A percentile compares a stretch with the other conserved stretches of the same genome.
phyloP scores from a whole-genome alignment of 2,329 filamentous ascomycete genomes.

The Penicillium sp. region DNA sequence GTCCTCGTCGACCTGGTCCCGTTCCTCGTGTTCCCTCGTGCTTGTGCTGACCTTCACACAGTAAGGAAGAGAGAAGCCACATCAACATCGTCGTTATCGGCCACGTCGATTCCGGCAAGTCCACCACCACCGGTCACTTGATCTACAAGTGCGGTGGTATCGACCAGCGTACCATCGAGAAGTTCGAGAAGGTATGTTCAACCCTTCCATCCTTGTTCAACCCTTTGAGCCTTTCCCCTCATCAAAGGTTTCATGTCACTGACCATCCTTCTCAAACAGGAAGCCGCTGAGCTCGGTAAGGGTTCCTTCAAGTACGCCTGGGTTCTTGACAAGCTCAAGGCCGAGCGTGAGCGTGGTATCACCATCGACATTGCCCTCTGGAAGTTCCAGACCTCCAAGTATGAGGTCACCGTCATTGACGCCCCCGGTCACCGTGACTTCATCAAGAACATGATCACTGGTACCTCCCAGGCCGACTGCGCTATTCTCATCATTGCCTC shows the following conservation, averaged over 20 bases:
- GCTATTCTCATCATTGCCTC: conserved; percentile 99
- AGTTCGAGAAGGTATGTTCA: conserved; percentile 98
- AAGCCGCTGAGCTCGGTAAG: conserved; percentile 99
- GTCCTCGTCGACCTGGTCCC: background rate
- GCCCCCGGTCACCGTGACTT: conserved; percentile 99
- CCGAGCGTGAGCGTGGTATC: conserved; percentile 99
- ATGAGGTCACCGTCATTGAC: conserved; percentile 97
- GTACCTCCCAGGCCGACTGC: conserved; percentile 99
- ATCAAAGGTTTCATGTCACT: conserved; percentile 6
- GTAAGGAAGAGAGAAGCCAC: conserved; percentile 94
- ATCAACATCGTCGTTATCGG: conserved; percentile 98
- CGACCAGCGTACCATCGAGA: conserved; percentile 99
- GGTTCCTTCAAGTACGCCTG: conserved; percentile 99
- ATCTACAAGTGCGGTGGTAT: conserved; percentile 99
- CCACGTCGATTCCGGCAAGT: conserved; percentile 99
- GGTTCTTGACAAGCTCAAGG: conserved; percentile 99
- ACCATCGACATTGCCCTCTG: conserved; percentile 99
- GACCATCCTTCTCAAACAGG: conserved; percentile 50
- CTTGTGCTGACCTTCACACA: conserved; percentile 38
- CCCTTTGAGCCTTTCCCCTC: background rate
- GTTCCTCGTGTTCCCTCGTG: background rate
- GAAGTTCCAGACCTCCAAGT: conserved; percentile 99
- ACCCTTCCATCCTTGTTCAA: conserved; percentile 34
- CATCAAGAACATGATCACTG: conserved; percentile 99
- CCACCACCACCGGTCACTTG: conserved; percentile 90